Conservation (phyloP, 805 yeast species). For the Metschnikowia lachancei region DNA sequence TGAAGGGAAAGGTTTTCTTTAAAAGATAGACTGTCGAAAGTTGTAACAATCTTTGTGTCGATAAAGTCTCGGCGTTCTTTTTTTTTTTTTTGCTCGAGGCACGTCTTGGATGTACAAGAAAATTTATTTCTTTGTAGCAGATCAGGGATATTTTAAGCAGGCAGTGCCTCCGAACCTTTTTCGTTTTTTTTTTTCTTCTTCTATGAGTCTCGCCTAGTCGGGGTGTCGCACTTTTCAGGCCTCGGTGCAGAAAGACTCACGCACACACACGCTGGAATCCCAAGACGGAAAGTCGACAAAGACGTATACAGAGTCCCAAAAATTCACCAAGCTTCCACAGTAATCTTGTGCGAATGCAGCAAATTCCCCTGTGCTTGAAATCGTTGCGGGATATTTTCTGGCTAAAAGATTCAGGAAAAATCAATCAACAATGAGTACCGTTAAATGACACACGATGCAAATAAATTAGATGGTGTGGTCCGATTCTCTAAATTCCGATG, state of each 20-base stretch:
- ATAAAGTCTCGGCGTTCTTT: too few species aligned
- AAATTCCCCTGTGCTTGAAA: neutral
- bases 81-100: too few species aligned
- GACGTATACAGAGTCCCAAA: slow-evolving; percentile 1
- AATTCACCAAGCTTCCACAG: neutral
- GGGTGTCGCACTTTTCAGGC: slow-evolving; percentile 8
- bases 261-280: slow-evolving; percentile 2
- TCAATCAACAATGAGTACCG: too few species aligned
- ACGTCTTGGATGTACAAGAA: too few species aligned
- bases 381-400: neutral
- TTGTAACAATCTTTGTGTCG: neutral
- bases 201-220: neutral
- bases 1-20: neutral
- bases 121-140: neutral
- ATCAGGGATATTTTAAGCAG: slow-evolving; percentile 1
- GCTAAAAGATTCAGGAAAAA: too few species aligned
- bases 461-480: neutral
- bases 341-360: neutral
- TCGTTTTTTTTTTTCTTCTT: slow-evolving; percentile 1
- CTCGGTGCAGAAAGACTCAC: slow-evolving; percentile 10
- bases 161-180: neutral
- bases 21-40: neutral
- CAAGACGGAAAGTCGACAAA: neutral
- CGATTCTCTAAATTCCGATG: too few species aligned
- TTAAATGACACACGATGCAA: too few species aligned